phyloP scores from a whole-genome alignment of 106 monocot genomes.

The Chionographis japonica region DNA sequence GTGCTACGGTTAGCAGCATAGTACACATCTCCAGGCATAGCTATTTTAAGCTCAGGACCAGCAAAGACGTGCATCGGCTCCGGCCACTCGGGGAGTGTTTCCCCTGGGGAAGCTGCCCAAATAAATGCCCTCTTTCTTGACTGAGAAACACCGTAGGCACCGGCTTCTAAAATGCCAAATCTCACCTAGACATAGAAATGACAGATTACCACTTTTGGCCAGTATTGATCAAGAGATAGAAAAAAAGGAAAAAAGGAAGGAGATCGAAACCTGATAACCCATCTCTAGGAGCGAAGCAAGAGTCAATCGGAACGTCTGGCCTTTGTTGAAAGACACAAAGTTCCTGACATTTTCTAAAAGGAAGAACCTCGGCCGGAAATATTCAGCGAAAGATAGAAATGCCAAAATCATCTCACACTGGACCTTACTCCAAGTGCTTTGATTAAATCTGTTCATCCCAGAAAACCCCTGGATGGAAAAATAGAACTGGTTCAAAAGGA shows the following conservation, averaged over 20 bases:
- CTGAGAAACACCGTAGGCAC: conserved; percentile 49
- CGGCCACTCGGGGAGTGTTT: conserved; percentile 51
- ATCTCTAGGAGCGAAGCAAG: conserved; percentile 52
- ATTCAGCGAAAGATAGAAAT: conserved; percentile 47
- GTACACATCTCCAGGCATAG: conserved; percentile 21
- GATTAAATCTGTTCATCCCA: conserved; percentile 97
- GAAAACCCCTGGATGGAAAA: conserved; percentile 79
- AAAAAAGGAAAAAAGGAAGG: not conserved
- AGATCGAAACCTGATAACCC: conserved; percentile 37
- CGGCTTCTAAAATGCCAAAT: conserved; percentile 53
- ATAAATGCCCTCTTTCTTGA: conserved; percentile 53
- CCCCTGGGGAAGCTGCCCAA: conserved; percentile 52
- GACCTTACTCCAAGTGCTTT: conserved; percentile 57
- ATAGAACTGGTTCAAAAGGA: not conserved
- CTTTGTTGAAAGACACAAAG: conserved; percentile 56
- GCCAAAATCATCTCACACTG: conserved; percentile 58
- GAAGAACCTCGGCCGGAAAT: conserved; percentile 45
- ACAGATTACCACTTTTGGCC: too few species aligned
- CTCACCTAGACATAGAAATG: conserved; percentile 25
- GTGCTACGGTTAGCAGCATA: conserved; percentile 43
- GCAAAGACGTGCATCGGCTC: conserved; percentile 95
- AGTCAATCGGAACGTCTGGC: conserved; percentile 47
- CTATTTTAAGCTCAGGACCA: conserved; percentile 38
- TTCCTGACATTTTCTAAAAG: conserved; percentile 53
- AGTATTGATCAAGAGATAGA: too few species aligned